A percentile compares a stretch with the other conserved stretches of the same genome.
phyloP scores from a whole-genome alignment of 257 asterid genomes.

The Ballota nigra region DNA sequence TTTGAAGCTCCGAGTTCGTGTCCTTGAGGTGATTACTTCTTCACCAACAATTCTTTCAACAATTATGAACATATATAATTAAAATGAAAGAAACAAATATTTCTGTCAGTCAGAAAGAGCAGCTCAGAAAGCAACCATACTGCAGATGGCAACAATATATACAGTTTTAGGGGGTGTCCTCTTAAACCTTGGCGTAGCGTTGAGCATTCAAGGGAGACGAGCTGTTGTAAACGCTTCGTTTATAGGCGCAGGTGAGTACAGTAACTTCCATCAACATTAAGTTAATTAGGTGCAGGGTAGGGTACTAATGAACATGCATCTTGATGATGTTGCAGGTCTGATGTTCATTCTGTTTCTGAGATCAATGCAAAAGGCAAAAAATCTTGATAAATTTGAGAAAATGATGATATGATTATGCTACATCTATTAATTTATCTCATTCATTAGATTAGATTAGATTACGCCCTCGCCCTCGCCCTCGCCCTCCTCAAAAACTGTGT shows the following conservation, averaged over 20 bases:
- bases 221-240: conserved; percentile 56
- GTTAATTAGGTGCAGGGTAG: background rate
- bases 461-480: too few species aligned
- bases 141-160: conserved; percentile 89
- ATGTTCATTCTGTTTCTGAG: conserved; percentile 51
- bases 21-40: conserved; percentile 60
- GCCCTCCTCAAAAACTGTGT: too few species aligned
- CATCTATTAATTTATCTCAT: background rate
- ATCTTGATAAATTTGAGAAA: conserved; percentile 70
- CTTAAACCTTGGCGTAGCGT: conserved; percentile 58
- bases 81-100: background rate
- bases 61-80: too few species aligned
- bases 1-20: conserved; percentile 85
- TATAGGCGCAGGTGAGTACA: conserved; percentile 59
- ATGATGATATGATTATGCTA: conserved; percentile 85
- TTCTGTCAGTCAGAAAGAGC: conserved; percentile 79
- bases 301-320: background rate
- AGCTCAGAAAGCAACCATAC: conserved; percentile 68
- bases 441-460: too few species aligned
- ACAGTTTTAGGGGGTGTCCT: conserved; percentile 71
- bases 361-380: conserved; percentile 77
- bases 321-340: conserved; percentile 48
- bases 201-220: conserved; percentile 58
- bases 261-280: background rate
- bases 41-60: background rate